Conservation (phyloP, 2,329 filamentous ascomycete genomes). For the Colletotrichum sp. region DNA sequence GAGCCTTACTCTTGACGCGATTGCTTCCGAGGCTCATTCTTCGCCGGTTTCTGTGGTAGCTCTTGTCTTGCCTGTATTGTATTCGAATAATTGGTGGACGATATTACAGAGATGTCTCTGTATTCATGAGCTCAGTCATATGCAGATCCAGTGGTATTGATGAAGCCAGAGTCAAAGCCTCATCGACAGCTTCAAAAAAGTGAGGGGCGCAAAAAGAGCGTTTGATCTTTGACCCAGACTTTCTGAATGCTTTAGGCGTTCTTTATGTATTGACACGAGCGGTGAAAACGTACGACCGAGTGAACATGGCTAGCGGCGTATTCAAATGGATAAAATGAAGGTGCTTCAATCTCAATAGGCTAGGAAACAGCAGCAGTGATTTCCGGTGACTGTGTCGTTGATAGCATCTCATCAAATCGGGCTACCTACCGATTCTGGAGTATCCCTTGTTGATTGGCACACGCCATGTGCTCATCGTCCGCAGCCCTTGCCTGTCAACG, state of each 20-base stretch:
- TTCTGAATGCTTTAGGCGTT: neutral
- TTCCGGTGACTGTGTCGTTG: neutral
- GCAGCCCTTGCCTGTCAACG: too few species aligned
- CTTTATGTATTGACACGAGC: neutral
- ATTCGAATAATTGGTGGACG: neutral
- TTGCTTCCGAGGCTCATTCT: neutral
- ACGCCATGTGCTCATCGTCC: neutral
- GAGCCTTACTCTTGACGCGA: neutral
- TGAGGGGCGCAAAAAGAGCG: too few species aligned
- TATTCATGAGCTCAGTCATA: accelerated
- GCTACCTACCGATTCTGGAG: neutral
- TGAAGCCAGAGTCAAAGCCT: accelerated
- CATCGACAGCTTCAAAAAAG: neutral
- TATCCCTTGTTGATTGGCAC: neutral
- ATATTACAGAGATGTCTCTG: neutral
- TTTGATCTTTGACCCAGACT: too few species aligned
- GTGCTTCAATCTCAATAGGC: accelerated
- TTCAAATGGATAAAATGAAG: too few species aligned
- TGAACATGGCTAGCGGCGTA: too few species aligned
- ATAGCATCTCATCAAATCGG: neutral
- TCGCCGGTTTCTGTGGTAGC: neutral
- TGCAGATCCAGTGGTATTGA: accelerated
- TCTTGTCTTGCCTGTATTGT: neutral
- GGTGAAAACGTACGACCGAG: too few species aligned
- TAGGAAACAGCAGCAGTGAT: neutral